These are phyloP conservation scores for Phytophthora uliginosa DNA, from an alignment of 352 stramenopile genomes.

Conservation along the genomic window DNA sequence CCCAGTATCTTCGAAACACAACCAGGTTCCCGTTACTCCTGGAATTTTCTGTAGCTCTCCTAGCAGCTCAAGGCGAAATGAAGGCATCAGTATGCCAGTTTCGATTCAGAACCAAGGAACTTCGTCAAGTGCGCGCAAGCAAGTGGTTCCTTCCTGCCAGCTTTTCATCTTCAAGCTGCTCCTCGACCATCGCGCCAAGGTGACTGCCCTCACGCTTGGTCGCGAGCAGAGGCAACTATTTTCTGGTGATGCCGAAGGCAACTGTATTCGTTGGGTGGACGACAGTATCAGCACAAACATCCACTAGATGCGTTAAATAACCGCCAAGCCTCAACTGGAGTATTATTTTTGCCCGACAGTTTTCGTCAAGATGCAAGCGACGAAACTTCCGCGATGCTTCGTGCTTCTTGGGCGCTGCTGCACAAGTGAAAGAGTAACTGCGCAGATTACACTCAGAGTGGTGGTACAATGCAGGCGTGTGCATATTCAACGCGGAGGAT, in stretches of 20 bases:
- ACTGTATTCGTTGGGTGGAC: constrained; percentile 86
- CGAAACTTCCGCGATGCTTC: constrained; percentile 19
- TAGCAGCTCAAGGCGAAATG: constrained; percentile 12
- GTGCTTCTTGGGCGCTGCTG: not conserved
- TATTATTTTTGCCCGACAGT: constrained; percentile 31
- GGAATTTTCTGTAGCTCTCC: constrained; percentile 4
- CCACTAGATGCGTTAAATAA: constrained; percentile 38
- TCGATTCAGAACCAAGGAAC: constrained; percentile 17
- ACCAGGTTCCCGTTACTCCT: not conserved
- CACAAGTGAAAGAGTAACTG: not conserved
- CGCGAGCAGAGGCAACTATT: constrained; percentile 75
- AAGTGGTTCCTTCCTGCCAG: constrained; percentile 70
- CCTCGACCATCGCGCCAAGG: constrained; percentile 66
- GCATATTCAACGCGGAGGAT: not conserved
- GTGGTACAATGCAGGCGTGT: not conserved
- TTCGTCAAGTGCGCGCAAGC: constrained; percentile 32
- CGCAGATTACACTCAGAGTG: not conserved
- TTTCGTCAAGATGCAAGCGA: constrained; percentile 14
- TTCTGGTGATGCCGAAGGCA: constrained; percentile 71
- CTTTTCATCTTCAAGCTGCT: constrained; percentile 84
- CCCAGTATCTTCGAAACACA: not conserved
- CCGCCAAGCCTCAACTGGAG: not conserved
- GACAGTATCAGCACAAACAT: constrained; percentile 77
- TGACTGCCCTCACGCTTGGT: constrained; percentile 70
- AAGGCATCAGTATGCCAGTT: constrained; percentile 1